These are phyloP conservation scores for Albatrellus sp. DNA, from an alignment of 1,284 basidiomycete species.

Conservation along the genomic window DNA sequence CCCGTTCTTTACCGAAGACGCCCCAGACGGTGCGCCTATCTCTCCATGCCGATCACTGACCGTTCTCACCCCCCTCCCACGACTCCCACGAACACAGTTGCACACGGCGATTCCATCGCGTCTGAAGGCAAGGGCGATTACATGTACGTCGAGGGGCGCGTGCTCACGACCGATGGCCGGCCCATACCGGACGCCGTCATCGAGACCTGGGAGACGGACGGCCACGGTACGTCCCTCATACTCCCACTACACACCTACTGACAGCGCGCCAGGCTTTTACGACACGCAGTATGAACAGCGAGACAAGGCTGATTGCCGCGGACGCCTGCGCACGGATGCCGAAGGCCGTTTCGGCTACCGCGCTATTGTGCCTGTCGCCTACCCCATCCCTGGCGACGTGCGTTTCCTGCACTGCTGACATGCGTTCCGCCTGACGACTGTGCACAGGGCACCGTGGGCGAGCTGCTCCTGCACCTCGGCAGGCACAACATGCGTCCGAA, in stretches of 20 bases:
- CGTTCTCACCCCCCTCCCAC: not conserved
- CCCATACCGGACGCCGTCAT: constrained; percentile 56
- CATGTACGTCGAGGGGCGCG: constrained; percentile 66
- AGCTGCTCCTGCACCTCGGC: constrained; percentile 41
- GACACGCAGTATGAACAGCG: constrained; percentile 55
- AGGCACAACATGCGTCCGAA: constrained; percentile 73
- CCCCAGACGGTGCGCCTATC: constrained; percentile 45
- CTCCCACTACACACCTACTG: not conserved
- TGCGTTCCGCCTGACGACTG: not conserved
- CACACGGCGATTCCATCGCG: constrained; percentile 33
- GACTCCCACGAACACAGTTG: constrained; percentile 17
- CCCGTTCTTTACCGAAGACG: constrained; percentile 78
- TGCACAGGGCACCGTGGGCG: constrained; percentile 60
- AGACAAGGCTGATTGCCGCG: constrained; percentile 63
- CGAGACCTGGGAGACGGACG: constrained; percentile 85
- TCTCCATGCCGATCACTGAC: not conserved
- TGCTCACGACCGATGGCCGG: constrained; percentile 54
- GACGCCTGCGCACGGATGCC: constrained; percentile 46
- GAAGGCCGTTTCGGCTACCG: constrained; percentile 67
- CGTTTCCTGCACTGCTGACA: constrained; percentile 10
- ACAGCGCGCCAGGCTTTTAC: constrained; percentile 30
- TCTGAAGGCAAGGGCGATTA: constrained; percentile 65
- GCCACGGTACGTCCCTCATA: constrained; percentile 34
- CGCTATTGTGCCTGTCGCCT: constrained; percentile 66
- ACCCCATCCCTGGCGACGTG: constrained; percentile 72